Evolutionary conservation across 306 rosid genomes (phyloP), one percentile per base, ranked within the genome.

Genomic region (Urtica urens): DNA sequence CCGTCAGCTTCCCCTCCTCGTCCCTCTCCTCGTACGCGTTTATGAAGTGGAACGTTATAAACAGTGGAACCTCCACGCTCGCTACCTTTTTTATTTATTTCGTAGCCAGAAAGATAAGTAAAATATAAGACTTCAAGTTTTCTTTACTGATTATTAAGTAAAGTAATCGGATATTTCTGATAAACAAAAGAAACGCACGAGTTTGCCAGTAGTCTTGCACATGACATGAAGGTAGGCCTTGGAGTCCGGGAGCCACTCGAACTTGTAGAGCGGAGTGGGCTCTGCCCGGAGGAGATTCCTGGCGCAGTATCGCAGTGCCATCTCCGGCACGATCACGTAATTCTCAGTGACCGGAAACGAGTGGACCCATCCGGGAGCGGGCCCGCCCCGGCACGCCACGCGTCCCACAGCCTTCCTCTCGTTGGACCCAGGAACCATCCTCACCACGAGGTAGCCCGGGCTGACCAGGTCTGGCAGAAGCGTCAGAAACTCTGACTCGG

Each of bases 291-390:
- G 79, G 68, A 90, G 55, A 70, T 85, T 90, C 62, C 69, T 70
- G 15, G 81, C 94, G 47, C 85, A 77, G 20, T 90, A 90, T 46
- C 99, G 79, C 72, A 90, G 30, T 0, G 95, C 67, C 97, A 90
- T 90, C 58, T 85, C 94, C 3, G 95, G 99, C 41, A 85, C 82
- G 37, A 85, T 5, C 3, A 85, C 62, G 27, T 90, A 90, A 52
- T 81, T 81, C 30, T 90, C 66, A 0, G 95, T 79, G 31, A 75
- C 81, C 2, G 95, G 95, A 28, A 90, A 90, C 2, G 95, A 85
- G 40, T 90, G 99, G 10, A 85, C 99, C 99, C 99, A 90, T 18
- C 95, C 94, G 0, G 95, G 81, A 0, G 99, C 57, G 0, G 99
- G 90, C 0, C 95, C 81, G 0, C 72, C 67, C 7, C 74, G 71